A percentile compares a stretch with the other conserved stretches of the same genome.
These are phyloP conservation scores for Sanghuangporus sanghuang DNA, from an alignment of 1,284 basidiomycete species.

Conservation along the genomic window DNA sequence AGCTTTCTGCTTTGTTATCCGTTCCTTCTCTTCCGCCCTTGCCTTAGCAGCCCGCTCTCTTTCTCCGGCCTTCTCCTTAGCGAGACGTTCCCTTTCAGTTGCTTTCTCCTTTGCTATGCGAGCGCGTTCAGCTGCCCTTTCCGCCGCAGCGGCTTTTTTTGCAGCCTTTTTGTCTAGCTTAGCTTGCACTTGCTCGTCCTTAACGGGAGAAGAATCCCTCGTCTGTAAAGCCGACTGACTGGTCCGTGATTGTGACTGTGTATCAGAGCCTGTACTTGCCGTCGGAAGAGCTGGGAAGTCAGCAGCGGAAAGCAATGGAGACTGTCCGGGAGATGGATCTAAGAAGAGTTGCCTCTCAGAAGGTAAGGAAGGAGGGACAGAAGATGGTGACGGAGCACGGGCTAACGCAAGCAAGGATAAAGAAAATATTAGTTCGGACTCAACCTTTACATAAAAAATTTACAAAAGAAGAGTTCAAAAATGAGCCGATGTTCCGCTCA, in stretches of 20 bases:
- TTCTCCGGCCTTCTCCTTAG: constrained; percentile 22
- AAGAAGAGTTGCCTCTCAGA: constrained; percentile 38
- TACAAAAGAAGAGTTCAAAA: not conserved
- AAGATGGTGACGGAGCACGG: not conserved
- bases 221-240: constrained; percentile 24
- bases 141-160: constrained; percentile 25
- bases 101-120: constrained; percentile 29
- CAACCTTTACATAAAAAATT: not conserved
- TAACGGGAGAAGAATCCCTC: constrained; percentile 23
- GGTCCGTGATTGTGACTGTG: constrained; percentile 26
- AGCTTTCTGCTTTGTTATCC: constrained; percentile 30
- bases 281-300: constrained; percentile 65
- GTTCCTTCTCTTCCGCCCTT: constrained; percentile 34
- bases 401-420: constrained; percentile 1
- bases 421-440: constrained; percentile 10
- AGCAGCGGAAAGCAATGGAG: constrained; percentile 49
- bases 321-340: constrained; percentile 41
- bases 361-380: constrained; percentile 22
- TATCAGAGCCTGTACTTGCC: constrained; percentile 24
- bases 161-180: constrained; percentile 33
- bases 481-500: not conserved
- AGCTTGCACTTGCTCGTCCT: constrained; percentile 31
- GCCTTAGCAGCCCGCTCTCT: constrained; percentile 22
- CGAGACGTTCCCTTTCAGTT: constrained; percentile 27
- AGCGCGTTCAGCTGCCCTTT: constrained; percentile 32